Evolutionary conservation across 2,329 filamentous ascomycete genomes (phyloP), one percentile per base, ranked within the genome.

Genomic region (Podosphaera leucotricha): DNA sequence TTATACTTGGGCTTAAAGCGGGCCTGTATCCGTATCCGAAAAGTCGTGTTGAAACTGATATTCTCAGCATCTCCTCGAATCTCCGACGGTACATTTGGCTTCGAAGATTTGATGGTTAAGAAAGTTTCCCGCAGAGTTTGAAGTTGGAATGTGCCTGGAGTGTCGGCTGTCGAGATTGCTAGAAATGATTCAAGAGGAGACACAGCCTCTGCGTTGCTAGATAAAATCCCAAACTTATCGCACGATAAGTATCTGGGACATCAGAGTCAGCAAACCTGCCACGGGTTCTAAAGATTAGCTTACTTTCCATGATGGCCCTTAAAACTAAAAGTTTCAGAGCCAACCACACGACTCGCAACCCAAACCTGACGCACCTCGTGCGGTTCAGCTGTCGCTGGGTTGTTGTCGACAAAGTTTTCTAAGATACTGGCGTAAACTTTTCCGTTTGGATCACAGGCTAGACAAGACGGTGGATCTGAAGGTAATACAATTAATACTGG

Each of bases 361-460:
- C 87, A 98, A 15, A 98, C 90, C 64, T 94, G 86, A 48, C 87
- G 70, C 47, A 95, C 86, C 59, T 95, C 86, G 60, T 94, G 86
- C 42, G 90, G 90, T 62, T 98, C 90, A 7, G 87, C 84, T 4
- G 76, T 93, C n/a, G 69, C 60, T 2, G 82, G 72, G 57, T 92
- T 80, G 21, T 68, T 75, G 46, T 94, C 86, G 47, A 93, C 71
- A 30, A 93, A 77, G 58, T 95, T 94, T 65, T 92, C 84, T 42
- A 98, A 65, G 13, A 69, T 64, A 52, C 80, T 75, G 4, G 81
- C 70, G 60, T 92, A 98, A 15, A 95, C 79, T 56, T 80, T 82
- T 47, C 90, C 90, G 48, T 75, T 78, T 37, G 80, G 75, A 58
- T 98, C 90, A 63, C 80, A 86, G 11, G 86, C 81, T 43, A 95